These are phyloP conservation scores for Penicillium brevicompactum DNA, from an alignment of 2,329 filamentous ascomycete species.

Conservation along the genomic window DNA sequence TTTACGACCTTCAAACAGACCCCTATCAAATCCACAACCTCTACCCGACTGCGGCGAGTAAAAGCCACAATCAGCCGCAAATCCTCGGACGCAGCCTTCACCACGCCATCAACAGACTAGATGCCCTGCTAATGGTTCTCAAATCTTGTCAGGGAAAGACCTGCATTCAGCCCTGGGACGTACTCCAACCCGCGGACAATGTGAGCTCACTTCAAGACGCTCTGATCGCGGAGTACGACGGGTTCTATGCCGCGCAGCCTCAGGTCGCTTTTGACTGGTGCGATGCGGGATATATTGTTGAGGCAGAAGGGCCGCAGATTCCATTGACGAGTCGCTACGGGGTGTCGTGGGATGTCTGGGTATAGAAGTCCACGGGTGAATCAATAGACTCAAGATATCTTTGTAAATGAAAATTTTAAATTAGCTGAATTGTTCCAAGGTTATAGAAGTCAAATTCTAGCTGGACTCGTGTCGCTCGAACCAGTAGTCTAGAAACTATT, in stretches of 20 bases:
- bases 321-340: constrained; percentile 21
- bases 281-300: constrained; percentile 38
- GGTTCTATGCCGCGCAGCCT: constrained; percentile 36
- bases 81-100: constrained; percentile 25
- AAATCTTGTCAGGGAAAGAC: constrained; percentile 42
- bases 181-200: constrained; percentile 34
- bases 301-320: constrained; percentile 38
- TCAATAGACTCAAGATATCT: background rate
- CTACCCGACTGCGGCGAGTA: constrained; percentile 12
- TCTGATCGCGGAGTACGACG: constrained; percentile 31
- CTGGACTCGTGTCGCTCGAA: no score
- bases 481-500: no score
- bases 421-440: no score
- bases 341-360: constrained; percentile 26
- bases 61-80: background rate
- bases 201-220: constrained; percentile 37
- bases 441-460: no score
- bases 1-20: constrained; percentile 40
- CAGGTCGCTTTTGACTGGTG: constrained; percentile 39
- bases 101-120: constrained; percentile 30
- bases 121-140: constrained; percentile 41
- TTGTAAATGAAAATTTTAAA: background rate
- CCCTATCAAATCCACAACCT: constrained; percentile 42
- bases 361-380: constrained; percentile 7
- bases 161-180: constrained; percentile 42